Conservation (phyloP, 176 grass and related monocot species). For the Avena atlantica region DNA sequence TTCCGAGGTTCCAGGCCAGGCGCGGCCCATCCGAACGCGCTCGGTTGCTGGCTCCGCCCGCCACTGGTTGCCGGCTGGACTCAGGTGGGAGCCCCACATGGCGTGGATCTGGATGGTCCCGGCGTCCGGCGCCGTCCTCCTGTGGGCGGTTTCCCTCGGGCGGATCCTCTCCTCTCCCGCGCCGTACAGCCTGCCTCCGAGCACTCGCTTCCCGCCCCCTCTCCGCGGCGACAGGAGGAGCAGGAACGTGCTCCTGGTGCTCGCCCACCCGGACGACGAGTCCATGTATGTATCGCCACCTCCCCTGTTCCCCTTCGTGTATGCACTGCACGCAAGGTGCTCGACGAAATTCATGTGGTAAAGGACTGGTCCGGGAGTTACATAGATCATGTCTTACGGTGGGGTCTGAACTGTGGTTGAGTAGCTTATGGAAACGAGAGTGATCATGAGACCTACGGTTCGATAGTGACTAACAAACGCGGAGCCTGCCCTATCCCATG, state of each 20-base stretch:
- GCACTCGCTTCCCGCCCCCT: slow-evolving; percentile 30
- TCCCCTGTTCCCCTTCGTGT: not conserved
- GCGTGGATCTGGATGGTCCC: slow-evolving; percentile 53
- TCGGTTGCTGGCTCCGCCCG: too few species aligned
- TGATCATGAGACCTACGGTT: not conserved
- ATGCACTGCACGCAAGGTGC: not conserved
- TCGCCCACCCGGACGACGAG: slow-evolving; percentile 95
- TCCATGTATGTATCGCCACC: slow-evolving; percentile 59
- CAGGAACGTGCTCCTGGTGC: slow-evolving; percentile 73
- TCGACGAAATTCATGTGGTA: not conserved
- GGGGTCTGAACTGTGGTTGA: not conserved
- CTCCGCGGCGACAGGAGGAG: slow-evolving; percentile 46
- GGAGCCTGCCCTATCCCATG: too few species aligned
- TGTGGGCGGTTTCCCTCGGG: slow-evolving; percentile 61
- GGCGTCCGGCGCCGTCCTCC: slow-evolving; percentile 27
- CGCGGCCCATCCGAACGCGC: too few species aligned
- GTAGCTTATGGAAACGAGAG: not conserved
- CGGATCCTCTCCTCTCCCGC: slow-evolving; percentile 42
- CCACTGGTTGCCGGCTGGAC: too few species aligned
- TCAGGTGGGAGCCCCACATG: slow-evolving; percentile 24
- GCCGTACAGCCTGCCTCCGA: slow-evolving; percentile 27
- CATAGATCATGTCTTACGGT: not conserved
- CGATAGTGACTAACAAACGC: not conserved
- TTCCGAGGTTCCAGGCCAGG: too few species aligned
- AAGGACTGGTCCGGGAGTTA: too few species aligned